Percentiles rank a stretch among this genome's conserved stretches.
phyloP scores from a whole-genome alignment of 768 basidiomycete species.

The Psilocybe subaeruginosa region DNA sequence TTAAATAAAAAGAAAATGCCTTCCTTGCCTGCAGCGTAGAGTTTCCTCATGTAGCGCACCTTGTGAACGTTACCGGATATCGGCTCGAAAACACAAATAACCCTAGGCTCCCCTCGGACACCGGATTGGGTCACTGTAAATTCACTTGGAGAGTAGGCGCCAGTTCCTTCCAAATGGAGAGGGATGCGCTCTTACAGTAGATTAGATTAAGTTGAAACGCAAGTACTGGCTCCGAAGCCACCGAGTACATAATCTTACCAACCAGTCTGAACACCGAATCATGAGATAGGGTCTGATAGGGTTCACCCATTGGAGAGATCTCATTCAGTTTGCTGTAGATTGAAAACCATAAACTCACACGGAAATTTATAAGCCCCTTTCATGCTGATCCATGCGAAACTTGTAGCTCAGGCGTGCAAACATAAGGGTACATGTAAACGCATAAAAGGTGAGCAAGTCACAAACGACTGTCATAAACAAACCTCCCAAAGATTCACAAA shows the following conservation, averaged over 20 bases:
- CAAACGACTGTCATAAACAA: background rate
- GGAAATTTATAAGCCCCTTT: conserved; percentile 12
- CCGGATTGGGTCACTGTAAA: background rate
- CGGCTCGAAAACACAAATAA: conserved; percentile 3
- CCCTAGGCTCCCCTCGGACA: background rate
- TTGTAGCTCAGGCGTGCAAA: conserved; percentile 2
- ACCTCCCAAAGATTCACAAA: background rate
- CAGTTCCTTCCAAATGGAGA: conserved; percentile 1
- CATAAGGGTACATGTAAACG: background rate
- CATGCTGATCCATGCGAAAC: conserved; percentile 9
- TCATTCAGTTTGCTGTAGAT: conserved; percentile 2
- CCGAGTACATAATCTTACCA: conserved; percentile 1
- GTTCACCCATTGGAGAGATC: conserved; percentile 1
- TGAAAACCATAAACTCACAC: conserved; percentile 14
- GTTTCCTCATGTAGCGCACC: background rate
- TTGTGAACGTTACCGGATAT: background rate
- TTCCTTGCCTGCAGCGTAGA: too few relatives aligned
- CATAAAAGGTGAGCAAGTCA: conserved; percentile 15
- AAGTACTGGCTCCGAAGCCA: conserved; percentile 5
- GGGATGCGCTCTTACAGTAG: background rate
- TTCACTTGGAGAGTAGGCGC: conserved; percentile 1
- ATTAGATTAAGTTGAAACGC: background rate
- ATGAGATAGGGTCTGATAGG: conserved; percentile 10
- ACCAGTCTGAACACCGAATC: background rate
- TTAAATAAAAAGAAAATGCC: too few relatives aligned